Percentiles rank a stretch among this genome's conserved stretches.
These are phyloP conservation scores for Hermanozyma aechmeae DNA, from an alignment of 805 yeast species.

Conservation along the genomic window DNA sequence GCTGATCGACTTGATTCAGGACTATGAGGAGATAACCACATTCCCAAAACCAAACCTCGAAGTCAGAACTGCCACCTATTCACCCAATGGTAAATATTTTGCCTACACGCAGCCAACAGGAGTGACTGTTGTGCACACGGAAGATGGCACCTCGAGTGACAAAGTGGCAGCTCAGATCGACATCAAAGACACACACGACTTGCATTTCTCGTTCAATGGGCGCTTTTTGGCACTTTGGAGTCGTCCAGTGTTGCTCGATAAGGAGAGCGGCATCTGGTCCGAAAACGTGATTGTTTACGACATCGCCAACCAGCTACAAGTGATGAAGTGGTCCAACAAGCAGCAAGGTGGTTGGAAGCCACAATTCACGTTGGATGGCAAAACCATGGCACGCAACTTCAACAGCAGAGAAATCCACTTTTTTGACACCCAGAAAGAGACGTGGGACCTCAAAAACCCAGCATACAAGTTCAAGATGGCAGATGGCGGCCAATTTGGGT, in stretches of 20 bases:
- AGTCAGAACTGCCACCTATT: conserved; percentile 56
- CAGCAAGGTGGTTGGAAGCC: conserved; percentile 88
- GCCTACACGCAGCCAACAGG: conserved; percentile 63
- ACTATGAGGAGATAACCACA: conserved; percentile 26
- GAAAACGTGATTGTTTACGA: conserved; percentile 77
- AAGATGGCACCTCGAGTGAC: conserved; percentile 30
- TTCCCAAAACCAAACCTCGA: conserved; percentile 32
- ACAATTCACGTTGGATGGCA: conserved; percentile 81
- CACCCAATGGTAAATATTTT: conserved; percentile 58
- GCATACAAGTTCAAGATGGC: conserved; percentile 46
- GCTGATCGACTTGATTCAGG: conserved; percentile 18
- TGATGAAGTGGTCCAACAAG: conserved; percentile 61
- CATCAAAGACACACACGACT: conserved; percentile 63
- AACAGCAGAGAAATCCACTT: conserved; percentile 60
- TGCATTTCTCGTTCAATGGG: conserved; percentile 86
- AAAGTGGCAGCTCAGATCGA: conserved; percentile 37
- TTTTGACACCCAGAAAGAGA: conserved; percentile 36
- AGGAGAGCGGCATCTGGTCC: conserved; percentile 63
- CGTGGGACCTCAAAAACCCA: conserved; percentile 36
- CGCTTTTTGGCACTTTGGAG: conserved; percentile 82
- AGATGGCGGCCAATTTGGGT: conserved; percentile 41
- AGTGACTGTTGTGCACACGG: conserved; percentile 52
- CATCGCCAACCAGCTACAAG: conserved; percentile 33
- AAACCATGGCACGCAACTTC: conserved; percentile 49
- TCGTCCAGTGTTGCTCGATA: conserved; percentile 59